A percentile compares a stretch with the other conserved stretches of the same genome.
Evolutionary conservation across 768 basidiomycete genomes (phyloP).

Genomic region (Tricholomella constricta): DNA sequence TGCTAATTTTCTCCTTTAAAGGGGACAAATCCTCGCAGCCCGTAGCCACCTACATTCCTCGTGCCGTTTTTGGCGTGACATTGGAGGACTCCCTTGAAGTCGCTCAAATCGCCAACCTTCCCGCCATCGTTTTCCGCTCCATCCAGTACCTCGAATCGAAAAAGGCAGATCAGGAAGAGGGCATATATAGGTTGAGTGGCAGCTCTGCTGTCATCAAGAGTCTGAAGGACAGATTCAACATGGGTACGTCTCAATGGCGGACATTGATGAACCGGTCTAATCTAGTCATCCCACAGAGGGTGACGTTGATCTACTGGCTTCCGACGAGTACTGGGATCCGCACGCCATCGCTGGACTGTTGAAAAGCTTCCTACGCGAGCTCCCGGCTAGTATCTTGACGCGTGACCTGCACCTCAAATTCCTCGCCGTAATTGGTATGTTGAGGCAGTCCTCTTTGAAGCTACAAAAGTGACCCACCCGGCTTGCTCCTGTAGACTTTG

Average conservation of each 20-base stretch:
- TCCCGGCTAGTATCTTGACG: slow-evolving; percentile 91
- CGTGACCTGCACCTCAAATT: slow-evolving; percentile 90
- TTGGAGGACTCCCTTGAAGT: slow-evolving; percentile 88
- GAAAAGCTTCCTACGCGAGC: slow-evolving; percentile 90
- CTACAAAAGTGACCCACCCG: slow-evolving; percentile 1
- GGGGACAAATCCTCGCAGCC: slow-evolving; percentile 40
- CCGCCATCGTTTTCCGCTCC: slow-evolving; percentile 92
- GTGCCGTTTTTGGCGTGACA: slow-evolving; percentile 87
- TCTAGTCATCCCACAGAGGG: slow-evolving; percentile 76
- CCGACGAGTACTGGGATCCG: slow-evolving; percentile 95
- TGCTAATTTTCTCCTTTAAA: slow-evolving; percentile 21
- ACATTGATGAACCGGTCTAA: slow-evolving; percentile 10
- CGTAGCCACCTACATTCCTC: slow-evolving; percentile 43
- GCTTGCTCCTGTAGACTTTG: slow-evolving; percentile 62
- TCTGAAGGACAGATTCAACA: slow-evolving; percentile 91
- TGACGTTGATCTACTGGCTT: slow-evolving; percentile 86
- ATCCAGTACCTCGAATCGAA: slow-evolving; percentile 95
- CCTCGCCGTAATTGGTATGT: slow-evolving; percentile 89
- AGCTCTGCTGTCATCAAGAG: slow-evolving; percentile 94
- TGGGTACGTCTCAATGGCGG: slow-evolving; percentile 52
- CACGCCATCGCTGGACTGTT: slow-evolving; percentile 96
- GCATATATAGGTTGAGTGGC: slow-evolving; percentile 94
- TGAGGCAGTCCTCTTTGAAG: slow-evolving; percentile 4
- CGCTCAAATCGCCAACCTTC: slow-evolving; percentile 86
- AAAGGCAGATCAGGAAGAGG: slow-evolving; percentile 95